phyloP scores from a whole-genome alignment of 2,329 filamentous ascomycete genomes.

The Mycosphaerella sp. region DNA sequence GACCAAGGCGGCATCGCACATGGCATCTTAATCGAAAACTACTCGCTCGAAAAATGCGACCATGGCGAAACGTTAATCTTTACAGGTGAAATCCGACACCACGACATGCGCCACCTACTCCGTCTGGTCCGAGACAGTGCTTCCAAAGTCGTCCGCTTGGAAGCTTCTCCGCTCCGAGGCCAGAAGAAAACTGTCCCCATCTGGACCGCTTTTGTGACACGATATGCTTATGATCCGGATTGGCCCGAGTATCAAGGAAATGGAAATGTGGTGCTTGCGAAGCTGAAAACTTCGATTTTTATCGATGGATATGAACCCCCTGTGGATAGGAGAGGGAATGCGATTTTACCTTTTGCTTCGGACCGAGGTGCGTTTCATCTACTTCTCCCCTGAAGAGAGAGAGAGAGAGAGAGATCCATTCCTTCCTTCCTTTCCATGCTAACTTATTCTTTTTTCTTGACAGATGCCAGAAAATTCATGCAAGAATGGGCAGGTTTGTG shows the following conservation, averaged over 20 bases:
- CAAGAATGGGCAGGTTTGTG: slow-evolving; percentile 21
- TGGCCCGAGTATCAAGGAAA: slow-evolving; percentile 44
- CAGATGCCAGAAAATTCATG: slow-evolving; percentile 26
- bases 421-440: not conserved
- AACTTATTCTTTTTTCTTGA: not conserved
- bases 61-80: slow-evolving; percentile 43
- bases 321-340: slow-evolving; percentile 17
- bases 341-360: slow-evolving; percentile 26
- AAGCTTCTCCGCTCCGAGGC: slow-evolving; percentile 50
- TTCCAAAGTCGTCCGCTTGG: slow-evolving; percentile 49
- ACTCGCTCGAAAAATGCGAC: slow-evolving; percentile 37
- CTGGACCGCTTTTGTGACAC: slow-evolving; percentile 52
- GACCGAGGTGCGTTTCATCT: slow-evolving; percentile 20
- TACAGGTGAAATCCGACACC: slow-evolving; percentile 49
- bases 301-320: slow-evolving; percentile 45
- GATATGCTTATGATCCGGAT: slow-evolving; percentile 39
- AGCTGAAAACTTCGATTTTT: slow-evolving; percentile 48
- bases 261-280: slow-evolving; percentile 36
- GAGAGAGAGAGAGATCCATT: too few species aligned
- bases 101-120: slow-evolving; percentile 48
- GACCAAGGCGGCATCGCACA: slow-evolving; percentile 39
- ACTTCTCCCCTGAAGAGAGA: too few species aligned
- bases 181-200: slow-evolving; percentile 50
- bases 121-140: slow-evolving; percentile 49
- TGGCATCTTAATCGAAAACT: slow-evolving; percentile 40